Evolutionary conservation across 176 grass and related monocot species (phyloP).

Genomic region (Metroxylon sagu): DNA sequence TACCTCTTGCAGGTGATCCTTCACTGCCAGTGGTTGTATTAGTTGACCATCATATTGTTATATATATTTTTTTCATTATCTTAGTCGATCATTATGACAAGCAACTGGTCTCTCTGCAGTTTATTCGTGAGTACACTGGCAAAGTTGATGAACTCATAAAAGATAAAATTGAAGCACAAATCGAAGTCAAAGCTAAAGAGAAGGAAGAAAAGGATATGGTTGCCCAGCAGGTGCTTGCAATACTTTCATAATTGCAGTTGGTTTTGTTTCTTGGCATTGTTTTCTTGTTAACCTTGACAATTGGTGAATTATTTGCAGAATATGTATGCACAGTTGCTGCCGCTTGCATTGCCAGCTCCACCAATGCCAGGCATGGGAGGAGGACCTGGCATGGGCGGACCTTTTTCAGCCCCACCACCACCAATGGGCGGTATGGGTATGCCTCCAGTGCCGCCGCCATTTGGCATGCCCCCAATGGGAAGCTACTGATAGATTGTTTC

Average conservation of each 20-base stretch:
- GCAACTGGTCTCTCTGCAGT: slow-evolving; percentile 25
- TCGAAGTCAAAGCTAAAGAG: slow-evolving; percentile 73
- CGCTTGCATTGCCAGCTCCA: slow-evolving; percentile 79
- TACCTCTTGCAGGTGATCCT: slow-evolving; percentile 79
- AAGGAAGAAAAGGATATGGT: slow-evolving; percentile 87
- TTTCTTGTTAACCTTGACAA: too few relatives aligned
- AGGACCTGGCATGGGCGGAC: slow-evolving; percentile 28
- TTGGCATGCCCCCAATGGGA: slow-evolving; percentile 64
- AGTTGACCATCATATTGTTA: too few relatives aligned
- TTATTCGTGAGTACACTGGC: slow-evolving; percentile 81
- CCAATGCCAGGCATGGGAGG: slow-evolving; percentile 64
- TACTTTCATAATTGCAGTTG: too few relatives aligned
- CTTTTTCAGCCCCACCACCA: slow-evolving; percentile 25
- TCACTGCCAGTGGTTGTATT: neutral
- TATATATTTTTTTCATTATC: too few relatives aligned
- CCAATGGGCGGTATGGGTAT: slow-evolving; percentile 72
- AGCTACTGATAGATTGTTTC: slow-evolving; percentile 38
- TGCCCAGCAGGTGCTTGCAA: slow-evolving; percentile 61
- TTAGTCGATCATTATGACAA: too few relatives aligned
- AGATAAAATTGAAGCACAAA: slow-evolving; percentile 74
- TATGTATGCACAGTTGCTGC: slow-evolving; percentile 92
- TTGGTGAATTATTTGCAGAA: slow-evolving; percentile 38
- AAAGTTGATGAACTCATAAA: slow-evolving; percentile 96
- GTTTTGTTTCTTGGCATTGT: too few relatives aligned
- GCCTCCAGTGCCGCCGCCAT: slow-evolving; percentile 74